Conservation (phyloP, 2,329 filamentous ascomycete species). For the Pyrenochaeta sp. region DNA sequence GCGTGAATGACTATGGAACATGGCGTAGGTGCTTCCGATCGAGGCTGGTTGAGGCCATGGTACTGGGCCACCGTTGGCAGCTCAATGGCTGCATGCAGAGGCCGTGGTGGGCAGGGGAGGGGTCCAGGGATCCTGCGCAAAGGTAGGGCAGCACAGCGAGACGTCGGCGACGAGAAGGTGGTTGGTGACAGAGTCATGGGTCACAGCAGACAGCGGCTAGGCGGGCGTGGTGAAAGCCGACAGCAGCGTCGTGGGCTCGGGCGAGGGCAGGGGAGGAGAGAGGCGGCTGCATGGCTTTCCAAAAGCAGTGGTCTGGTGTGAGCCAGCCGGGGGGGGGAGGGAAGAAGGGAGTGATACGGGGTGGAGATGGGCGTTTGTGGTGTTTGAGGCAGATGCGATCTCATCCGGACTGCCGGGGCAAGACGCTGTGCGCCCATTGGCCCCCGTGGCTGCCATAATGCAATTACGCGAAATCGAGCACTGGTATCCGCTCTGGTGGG, state of each 20-base stretch:
- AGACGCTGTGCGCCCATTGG: constrained; percentile 10
- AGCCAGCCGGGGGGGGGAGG: constrained; percentile 5
- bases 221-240: constrained; percentile 12
- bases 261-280: constrained; percentile 26
- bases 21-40: constrained; percentile 23
- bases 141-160: not conserved
- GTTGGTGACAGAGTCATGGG: constrained; percentile 17
- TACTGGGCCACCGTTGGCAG: constrained; percentile 30
- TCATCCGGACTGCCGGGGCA: constrained; percentile 16
- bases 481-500: constrained; percentile 5
- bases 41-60: constrained; percentile 19
- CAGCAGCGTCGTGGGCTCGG: constrained; percentile 9
- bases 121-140: constrained; percentile 1
- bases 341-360: constrained; percentile 4
- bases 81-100: constrained; percentile 7
- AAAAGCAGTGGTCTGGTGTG: not conserved
- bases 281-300: constrained; percentile 15
- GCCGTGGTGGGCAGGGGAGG: not conserved
- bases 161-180: constrained; percentile 26
- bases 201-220: constrained; percentile 19
- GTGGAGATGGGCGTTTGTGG: constrained; percentile 11
- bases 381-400: constrained; percentile 18
- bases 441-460: constrained; percentile 5
- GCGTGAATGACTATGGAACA: constrained; percentile 9
- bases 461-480: constrained; percentile 6